These are phyloP conservation scores for Cladorrhinum samala DNA, from an alignment of 495 filamentous ascomycete genomes.

Conservation along the genomic window DNA sequence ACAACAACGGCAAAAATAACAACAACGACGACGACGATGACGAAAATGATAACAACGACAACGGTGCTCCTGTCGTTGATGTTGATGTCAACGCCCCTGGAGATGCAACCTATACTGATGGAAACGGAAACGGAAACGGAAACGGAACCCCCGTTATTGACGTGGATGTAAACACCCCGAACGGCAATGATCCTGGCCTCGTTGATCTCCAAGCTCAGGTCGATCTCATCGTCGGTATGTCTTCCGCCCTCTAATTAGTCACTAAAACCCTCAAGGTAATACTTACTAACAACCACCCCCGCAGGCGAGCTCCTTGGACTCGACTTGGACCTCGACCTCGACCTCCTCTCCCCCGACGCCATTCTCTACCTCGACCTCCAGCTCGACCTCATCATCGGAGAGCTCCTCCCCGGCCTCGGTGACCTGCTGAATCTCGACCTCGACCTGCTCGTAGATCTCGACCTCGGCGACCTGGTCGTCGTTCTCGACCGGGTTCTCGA, in stretches of 20 bases:
- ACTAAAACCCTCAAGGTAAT: too few relatives aligned
- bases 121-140: background rate
- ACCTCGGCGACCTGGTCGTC: too few relatives aligned
- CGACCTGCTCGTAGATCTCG: too few relatives aligned
- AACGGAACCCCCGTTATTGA: background rate
- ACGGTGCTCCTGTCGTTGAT: background rate
- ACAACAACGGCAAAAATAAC: background rate
- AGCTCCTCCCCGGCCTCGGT: background rate
- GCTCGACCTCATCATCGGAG: slow-evolving; percentile 7
- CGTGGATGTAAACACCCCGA: background rate
- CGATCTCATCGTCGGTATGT: slow-evolving; percentile 11
- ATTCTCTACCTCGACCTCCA: slow-evolving; percentile 7
- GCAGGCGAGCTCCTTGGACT: background rate
- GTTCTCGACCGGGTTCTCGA: too few relatives aligned
- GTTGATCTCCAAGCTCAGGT: background rate
- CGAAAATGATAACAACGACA: background rate
- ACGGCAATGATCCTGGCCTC: too few relatives aligned
- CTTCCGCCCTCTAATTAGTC: too few relatives aligned
- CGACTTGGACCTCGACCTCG: slow-evolving; percentile 8
- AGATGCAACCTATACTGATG: background rate
- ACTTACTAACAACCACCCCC: background rate
- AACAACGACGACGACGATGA: background rate
- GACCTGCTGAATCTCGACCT: slow-evolving; percentile 4
- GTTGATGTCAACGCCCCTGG: background rate
- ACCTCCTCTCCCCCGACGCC: slow-evolving; percentile 6